Evolutionary conservation across 768 basidiomycete species (phyloP), one percentile per base, ranked within the genome.

Genomic region (Macrolepiota dolichaula): DNA sequence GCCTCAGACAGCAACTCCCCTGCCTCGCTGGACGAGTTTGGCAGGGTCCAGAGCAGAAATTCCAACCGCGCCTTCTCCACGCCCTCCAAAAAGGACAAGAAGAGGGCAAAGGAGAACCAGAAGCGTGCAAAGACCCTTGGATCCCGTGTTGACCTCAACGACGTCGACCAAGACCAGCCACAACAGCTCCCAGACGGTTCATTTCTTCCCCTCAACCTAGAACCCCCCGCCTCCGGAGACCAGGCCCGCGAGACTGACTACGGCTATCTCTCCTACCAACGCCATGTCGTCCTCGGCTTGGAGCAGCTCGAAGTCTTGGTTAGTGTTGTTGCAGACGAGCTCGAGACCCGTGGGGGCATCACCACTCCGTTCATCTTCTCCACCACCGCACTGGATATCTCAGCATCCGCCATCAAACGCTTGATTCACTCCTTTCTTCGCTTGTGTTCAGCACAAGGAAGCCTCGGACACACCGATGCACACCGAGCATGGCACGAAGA

Each of bases 331-430:
- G 81, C 85, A 51, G 79, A 84, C 56, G 90, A 92, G 74, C 84
- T 94, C 58, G 81, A 81, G 64, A 79, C 83, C 57, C 81, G 91
- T 67, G 91, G 87, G 67, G 91, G 87, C 71, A 81, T 97, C 62
- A 88, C 89, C 22, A 94, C 92, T 2, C 95, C 96, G 22, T 89
- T 97, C 75, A 87, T 98, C 63, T 96, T 98, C 77, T 92, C 92
- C 38, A 86, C 85, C 29, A 85, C 89, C 65, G 94, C 94, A 15
- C 85, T 98, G 62, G 95, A 97, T 68, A 80, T 96, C 44, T 89
- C 86, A 46, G 77, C 86, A 5, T 76, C 85, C n/a, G 83, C 86
- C 36, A 85, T 94, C 67, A 87, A 83, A 67, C 79, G 88, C 53
- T 82, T 98, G 57, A 87, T 96, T 63, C 80, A 85, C n/a, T 76